Conservation (phyloP, 768 basidiomycete genomes). For the Myochromella boudieri region DNA sequence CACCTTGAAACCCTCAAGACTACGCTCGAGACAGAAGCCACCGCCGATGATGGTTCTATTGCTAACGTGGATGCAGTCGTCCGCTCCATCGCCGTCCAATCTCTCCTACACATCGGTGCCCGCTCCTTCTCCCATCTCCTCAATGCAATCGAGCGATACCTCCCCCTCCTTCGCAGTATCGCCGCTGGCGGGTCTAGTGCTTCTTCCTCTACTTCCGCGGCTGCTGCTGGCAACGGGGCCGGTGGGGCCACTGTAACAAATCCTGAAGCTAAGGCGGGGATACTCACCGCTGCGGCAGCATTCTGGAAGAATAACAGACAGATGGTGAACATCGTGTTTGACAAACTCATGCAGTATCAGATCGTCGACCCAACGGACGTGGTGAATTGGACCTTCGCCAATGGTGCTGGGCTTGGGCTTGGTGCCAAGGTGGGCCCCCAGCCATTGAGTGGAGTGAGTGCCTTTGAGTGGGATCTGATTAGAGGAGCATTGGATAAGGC, state of each 20-base stretch:
- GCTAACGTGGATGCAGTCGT: conserved; percentile 63
- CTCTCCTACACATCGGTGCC: conserved; percentile 86
- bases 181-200: conserved; percentile 37
- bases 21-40: conserved; percentile 59
- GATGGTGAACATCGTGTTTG: conserved; percentile 89
- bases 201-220: conserved; percentile 43
- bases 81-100: conserved; percentile 83
- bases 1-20: conserved; percentile 72
- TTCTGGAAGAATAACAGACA: conserved; percentile 89
- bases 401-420: conserved; percentile 33
- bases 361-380: conserved; percentile 94
- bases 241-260: conserved; percentile 32
- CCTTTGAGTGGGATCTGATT: conserved; percentile 85
- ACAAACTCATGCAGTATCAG: conserved; percentile 98
- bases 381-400: conserved; percentile 78
- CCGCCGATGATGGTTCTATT: conserved; percentile 21
- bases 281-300: conserved; percentile 65
- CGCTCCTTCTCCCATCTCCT: conserved; percentile 97
- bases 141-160: conserved; percentile 95
- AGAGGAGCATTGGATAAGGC: conserved; percentile 86
- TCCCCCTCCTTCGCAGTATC: conserved; percentile 69
- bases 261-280: conserved; percentile 62
- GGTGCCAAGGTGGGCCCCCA: conserved; percentile 9
- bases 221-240: conserved; percentile 50
- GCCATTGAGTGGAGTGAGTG: conserved; percentile 29